Evolutionary conservation across 345 rosid genomes (phyloP), one percentile per base, ranked within the genome.

Genomic region (Linum tenue): DNA sequence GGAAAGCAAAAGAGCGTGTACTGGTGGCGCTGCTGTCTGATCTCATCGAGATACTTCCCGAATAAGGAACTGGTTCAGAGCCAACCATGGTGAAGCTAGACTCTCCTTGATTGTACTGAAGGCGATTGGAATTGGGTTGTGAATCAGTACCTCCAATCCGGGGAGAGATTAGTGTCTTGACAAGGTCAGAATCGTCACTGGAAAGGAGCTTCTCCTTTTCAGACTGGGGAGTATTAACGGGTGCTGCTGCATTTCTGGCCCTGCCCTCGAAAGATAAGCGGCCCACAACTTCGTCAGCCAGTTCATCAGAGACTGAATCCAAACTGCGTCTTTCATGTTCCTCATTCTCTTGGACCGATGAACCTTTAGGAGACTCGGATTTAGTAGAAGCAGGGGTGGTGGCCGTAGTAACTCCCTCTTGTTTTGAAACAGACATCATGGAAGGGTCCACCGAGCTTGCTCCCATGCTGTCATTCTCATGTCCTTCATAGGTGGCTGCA

Each of bases 11-110:
- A 38, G 99, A 94, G 68, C 92, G 85, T 64, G 86, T 82, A 76
- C 97, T 94, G 0, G 97, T 82, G 11, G 95, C 82, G 82, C 99
- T 94, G 85, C 96, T 86, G 64, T 94, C 96, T 0, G 97, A 94
- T 74, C 97, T 76, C 63, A 76, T 82, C 12, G 97, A 94, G 63
- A 90, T 77, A 65, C 85, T 88, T 55, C 99, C 97, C 15, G 97
- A 83, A 72, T 72, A 75, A 44, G 89, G 74, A 44, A 86, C 78
- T 1, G 81, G 84, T 37, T 90, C 97, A 2, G 97, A 81, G 73
- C 78, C 90, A 51, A 85, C 65, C n/a, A 80, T 78, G 1, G 96
- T 86, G 82, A 88, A 92, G 77, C 96, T 87, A 3, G 92, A 65
- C 74, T 90, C 98, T 22, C 94, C 90, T 37, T 59, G 65, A 59